Evolutionary conservation across 176 grass and related monocot genomes (phyloP), one percentile per base, ranked within the genome.

Genomic region (Phoenix dactylifera): DNA sequence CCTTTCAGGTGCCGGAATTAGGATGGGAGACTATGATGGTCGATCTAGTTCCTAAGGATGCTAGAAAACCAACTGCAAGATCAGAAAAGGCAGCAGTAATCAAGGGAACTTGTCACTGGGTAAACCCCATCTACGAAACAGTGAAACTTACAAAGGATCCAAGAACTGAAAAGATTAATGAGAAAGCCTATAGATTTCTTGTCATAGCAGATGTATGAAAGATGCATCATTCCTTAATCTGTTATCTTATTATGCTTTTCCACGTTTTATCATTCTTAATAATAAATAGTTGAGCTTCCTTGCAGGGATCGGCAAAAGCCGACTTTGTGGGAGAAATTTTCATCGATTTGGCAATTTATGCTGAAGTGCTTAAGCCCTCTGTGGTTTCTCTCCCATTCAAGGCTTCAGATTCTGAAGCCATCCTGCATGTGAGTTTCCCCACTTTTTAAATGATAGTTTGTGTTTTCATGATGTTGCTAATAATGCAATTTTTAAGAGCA

Each of bases 131-230:
- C 58, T 71, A 85, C 54, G 94, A 98, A 76, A 79, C 70, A 54
- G 76, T 78, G 48, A 92, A 89, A 62, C 67, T 98, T 20, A 72
- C 30, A 32, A 52, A 73, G 49, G 54, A 83, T 64, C 62, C 70
- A 20, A 98, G 83, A 75, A 72, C 71, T 6, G 71, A 75, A 30
- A 82, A 72, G 75, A 70, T 76, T 22, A 63, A 71, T 51, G 94
- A 92, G 66, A 98, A 93, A 78, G 74, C 79, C 65, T 98, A 93
- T 63, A 81, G 86, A 20, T 89, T 98, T 68, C 66, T 86, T 50
- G 72, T 98, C 71, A 83, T 78, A 15, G 75, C 83, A 24, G 62
- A 81, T 30, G 94, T 98, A 62, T 60, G 84, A 60, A 76, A 19
- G 16, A 60, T 72, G 9, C 35, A 44, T 44, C 35, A 9, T 44